Conservation (phyloP, 1,284 basidiomycete species). For the Nidula niveotomentosa region DNA sequence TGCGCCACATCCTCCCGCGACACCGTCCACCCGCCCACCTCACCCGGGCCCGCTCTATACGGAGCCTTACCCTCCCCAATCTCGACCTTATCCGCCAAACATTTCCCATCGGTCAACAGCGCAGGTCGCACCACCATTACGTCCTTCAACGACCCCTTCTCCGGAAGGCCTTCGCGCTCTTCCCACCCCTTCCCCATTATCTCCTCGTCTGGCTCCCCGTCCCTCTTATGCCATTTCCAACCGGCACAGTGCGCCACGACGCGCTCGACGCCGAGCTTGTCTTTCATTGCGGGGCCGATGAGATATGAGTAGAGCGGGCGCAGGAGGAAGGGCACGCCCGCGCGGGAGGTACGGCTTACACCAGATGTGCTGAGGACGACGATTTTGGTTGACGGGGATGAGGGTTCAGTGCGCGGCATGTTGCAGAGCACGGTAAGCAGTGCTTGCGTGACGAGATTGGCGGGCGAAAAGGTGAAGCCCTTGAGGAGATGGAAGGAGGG, state of each 20-base stretch:
- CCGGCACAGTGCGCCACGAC: constrained; percentile 44
- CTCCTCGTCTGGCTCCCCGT: constrained; percentile 32
- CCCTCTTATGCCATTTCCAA: constrained; percentile 39
- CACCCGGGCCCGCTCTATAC: constrained; percentile 38
- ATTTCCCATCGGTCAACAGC: constrained; percentile 57
- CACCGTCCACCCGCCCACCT: constrained; percentile 47
- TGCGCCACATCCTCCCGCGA: constrained; percentile 64
- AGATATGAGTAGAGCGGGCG: constrained; percentile 45
- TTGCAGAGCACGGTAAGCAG: constrained; percentile 49
- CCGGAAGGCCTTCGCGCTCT: constrained; percentile 33
- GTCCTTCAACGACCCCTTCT: constrained; percentile 37
- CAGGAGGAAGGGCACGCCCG: constrained; percentile 41
- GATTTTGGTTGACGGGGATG: constrained; percentile 36
- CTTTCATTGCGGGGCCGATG: constrained; percentile 42
- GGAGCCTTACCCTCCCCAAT: constrained; percentile 12
- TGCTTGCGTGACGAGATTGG: constrained; percentile 48
- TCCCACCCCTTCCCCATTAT: constrained; percentile 44
- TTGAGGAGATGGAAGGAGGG: constrained; percentile 38
- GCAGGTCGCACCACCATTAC: constrained; percentile 57
- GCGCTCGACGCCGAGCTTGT: constrained; percentile 58
- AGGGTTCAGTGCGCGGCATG: constrained; percentile 29
- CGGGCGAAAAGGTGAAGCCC: constrained; percentile 41
- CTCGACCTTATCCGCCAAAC: constrained; percentile 39
- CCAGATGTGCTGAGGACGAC: constrained; percentile 53
- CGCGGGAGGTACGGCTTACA: constrained; percentile 40